Evolutionary conservation across 306 rosid species (phyloP), one percentile per base, ranked within the genome.

Genomic region (Cicer yamashitae): DNA sequence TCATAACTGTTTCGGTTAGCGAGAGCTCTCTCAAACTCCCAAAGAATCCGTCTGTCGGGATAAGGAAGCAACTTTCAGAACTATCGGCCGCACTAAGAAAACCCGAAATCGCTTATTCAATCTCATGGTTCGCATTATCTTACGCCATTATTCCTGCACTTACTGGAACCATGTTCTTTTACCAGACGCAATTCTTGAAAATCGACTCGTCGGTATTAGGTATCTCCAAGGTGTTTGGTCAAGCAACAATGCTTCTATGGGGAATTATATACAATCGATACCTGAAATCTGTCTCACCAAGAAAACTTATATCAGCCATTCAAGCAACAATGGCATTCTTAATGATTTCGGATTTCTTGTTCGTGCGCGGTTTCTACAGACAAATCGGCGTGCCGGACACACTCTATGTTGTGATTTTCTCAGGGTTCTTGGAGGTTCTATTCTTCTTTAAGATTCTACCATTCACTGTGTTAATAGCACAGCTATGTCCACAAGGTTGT

Each of bases 131-230:
- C 59, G 91, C 96, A 15, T 86, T 87, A 68, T 94, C 97, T n/a
- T 88, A 90, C 65, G 96, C 97, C 46, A 75, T 86, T 53, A 89
- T 89, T 78, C 98, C 97, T 17, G 86, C 88, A 30, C 84, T 94
- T 14, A 90, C 96, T 8, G 93, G 98, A 73, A 90, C 97, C 62
- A 87, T 94, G 98, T 94, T 94, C 91, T 91, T 94, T 81, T 94
- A 94, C 77, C 98, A 94, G 71, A 92, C 96, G 8, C 82, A 90
- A 12, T 37, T 81, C 81, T 75, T 94, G 77, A 88, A 89, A 72
- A 90, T 94, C 12, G 83, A 88, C 62, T 86, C 97, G 4, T 86
- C 96, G 1, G 77, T 86, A 7, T 56, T 91, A 74, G 98, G 98
- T 11, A 70, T 91, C 56, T 91, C 98, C 25, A 94, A 94, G 83